Evolutionary conservation across 2,329 filamentous ascomycete species (phyloP), one percentile per base, ranked within the genome.

Genomic region (Salinomyces thailandicus): DNA sequence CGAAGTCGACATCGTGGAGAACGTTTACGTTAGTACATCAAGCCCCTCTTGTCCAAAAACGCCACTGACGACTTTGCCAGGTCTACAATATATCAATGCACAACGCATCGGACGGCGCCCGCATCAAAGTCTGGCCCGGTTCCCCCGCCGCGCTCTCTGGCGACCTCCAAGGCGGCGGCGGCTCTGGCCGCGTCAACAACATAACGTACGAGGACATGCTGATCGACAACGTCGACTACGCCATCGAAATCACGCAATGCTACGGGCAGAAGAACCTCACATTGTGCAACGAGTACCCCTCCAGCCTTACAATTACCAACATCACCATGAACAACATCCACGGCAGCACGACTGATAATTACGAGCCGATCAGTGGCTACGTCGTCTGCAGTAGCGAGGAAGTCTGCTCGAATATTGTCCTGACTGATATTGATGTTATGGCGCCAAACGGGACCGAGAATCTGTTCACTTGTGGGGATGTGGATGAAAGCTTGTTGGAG

Each of bases 71-170:
- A 2, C 12, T 8, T 14, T 3, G 12, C 29, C 50, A 58, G 48
- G 50, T 60, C 29, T 52, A 57, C 46, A 59, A 61, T 42, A 46
- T 59, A 42, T 50, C 41, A 36, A 55, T 60, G 59, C 53, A 59
- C 48, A 61, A 65, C 39, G 53, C 52, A 2, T 63, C 71, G 36
- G 74, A 81, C 45, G 78, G 75, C 18, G 79, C 79, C 0, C 73
- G 79, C 41, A 82, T 85, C 62, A 84, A 84, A 58, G 78, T 82
- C 37, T 84, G 79, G 79, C 77, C 79, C 0, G 75, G 75, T 20
- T 50, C 68, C 13, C 49, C 66, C 3, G 67, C 71, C 2, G 67
- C 68, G 0, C 59, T 79, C 3, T 72, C 72, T 13, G 72, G 68
- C 13, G 72, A 77, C 37, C 66, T 80, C 0, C 72, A 76, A 48